Evolutionary conservation across 257 asterid genomes (phyloP), one percentile per base, ranked within the genome.

Genomic region (Solanum dulcamara): DNA sequence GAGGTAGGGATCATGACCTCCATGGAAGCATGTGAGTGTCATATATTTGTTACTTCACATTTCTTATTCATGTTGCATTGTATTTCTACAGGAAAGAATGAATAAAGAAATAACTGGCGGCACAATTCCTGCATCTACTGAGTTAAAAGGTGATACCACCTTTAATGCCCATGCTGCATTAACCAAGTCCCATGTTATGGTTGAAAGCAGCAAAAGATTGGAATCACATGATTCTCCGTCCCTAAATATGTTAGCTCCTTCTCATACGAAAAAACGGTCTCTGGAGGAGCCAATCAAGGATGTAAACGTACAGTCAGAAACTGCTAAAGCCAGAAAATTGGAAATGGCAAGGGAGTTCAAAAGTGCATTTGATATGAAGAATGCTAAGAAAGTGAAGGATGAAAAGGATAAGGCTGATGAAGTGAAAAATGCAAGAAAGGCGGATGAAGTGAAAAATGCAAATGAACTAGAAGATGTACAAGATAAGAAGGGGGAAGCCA

Each of bases 61-160:
- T 48, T 79, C 44, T 26, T 46, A 84, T 50, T 72, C 30, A 46
- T 62, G 18, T 77, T 30, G 3, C 60, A 26, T 70, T 82, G 48
- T 75, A 79, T 53, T 40, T 64, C 86, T 87, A 82, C 87, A 95
- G 99, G 97, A 96, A 89, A 92, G 93, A 80, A 15, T 96, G 87
- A 89, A 85, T 60, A 90, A 88, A 57, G 94, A 94, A 88, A 85
- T 86, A 68, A 88, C 37, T 59, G 90, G 48, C 51, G 87, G 87
- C 66, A 37, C 83, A 53, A 86, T 80, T 53, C 81, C 66, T 74
- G 90, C 84, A 11, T 86, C 83, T 50, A 32, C 72, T 77, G 91
- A 86, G 50, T 57, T 46, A 81, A 88, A 86, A 44, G 35, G 35
- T 40, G 89, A 89, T 85, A 50, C 75, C 81, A 24, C 87, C 30